A percentile compares a stretch with the other conserved stretches of the same genome.
Evolutionary conservation across 305 asterid species (phyloP).

Genomic region (Fraxinus floribunda): DNA sequence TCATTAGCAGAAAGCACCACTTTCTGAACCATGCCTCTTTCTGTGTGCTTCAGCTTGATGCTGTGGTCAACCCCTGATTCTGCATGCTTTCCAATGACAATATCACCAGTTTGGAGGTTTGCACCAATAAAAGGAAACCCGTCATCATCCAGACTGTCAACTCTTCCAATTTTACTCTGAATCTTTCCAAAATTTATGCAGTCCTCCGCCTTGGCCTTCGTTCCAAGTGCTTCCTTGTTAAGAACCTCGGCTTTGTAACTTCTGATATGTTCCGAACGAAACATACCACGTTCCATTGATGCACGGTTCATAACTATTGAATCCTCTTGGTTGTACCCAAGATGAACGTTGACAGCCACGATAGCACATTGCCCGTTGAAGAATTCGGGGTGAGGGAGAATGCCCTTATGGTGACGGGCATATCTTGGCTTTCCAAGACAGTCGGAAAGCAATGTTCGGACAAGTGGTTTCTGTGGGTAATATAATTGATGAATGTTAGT

Average conservation of each 20-base stretch:
- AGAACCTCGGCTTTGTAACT: slow-evolving; percentile 83
- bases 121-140: slow-evolving; percentile 93
- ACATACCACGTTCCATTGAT: slow-evolving; percentile 97
- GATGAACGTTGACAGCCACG: slow-evolving; percentile 92
- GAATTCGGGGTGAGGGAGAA: slow-evolving; percentile 79
- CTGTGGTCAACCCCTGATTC: slow-evolving; percentile 86
- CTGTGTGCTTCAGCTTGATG: slow-evolving; percentile 88
- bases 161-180: slow-evolving; percentile 80
- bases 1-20: slow-evolving; percentile 82
- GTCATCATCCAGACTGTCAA: slow-evolving; percentile 89
- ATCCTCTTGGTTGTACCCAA: slow-evolving; percentile 94
- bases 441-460: slow-evolving; percentile 68
- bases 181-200: slow-evolving; percentile 70
- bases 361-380: slow-evolving; percentile 92
- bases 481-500: slow-evolving; percentile 73
- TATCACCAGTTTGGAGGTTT: slow-evolving; percentile 79
- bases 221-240: slow-evolving; percentile 47
- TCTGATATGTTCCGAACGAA: slow-evolving; percentile 77
- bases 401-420: slow-evolving; percentile 50
- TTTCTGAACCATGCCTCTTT: slow-evolving; percentile 91
- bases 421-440: slow-evolving; percentile 69
- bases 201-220: slow-evolving; percentile 58
- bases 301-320: slow-evolving; percentile 94
- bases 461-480: slow-evolving; percentile 90
- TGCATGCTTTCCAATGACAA: slow-evolving; percentile 78